These are phyloP conservation scores for Anisodus acutangulus DNA, from an alignment of 257 asterid genomes.

Conservation along the genomic window DNA sequence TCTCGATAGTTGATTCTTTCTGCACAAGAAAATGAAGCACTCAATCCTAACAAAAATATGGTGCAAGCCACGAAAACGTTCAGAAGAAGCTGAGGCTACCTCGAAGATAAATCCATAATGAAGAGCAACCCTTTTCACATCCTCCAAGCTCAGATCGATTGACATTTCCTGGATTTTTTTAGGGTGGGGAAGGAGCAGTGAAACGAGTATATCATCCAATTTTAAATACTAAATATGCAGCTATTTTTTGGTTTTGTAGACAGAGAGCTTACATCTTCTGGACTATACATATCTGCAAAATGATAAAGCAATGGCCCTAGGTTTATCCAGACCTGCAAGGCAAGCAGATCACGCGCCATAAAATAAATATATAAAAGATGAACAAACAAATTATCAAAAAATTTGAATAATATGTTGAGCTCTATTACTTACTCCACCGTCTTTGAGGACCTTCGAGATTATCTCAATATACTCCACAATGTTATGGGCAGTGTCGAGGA, in stretches of 20 bases:
- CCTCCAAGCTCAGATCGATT: conserved; percentile 94
- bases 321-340: conserved; percentile 88
- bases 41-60: conserved; percentile 12
- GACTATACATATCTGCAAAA: conserved; percentile 81
- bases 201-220: conserved; percentile 24
- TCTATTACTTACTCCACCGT: conserved; percentile 79
- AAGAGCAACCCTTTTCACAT: conserved; percentile 79
- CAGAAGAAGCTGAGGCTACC: conserved; percentile 48
- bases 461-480: conserved; percentile 87
- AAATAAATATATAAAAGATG: conserved; percentile 36
- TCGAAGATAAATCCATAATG: conserved; percentile 82
- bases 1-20: conserved; percentile 77
- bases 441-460: conserved; percentile 83
- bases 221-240: not conserved
- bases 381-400: not conserved
- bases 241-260: conserved; percentile 8
- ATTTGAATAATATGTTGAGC: conserved; percentile 29
- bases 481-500: conserved; percentile 98
- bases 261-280: conserved; percentile 71
- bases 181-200: conserved; percentile 31
- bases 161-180: conserved; percentile 77
- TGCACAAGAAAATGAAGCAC: conserved; percentile 40
- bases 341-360: not conserved
- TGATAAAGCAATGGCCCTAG: conserved; percentile 95
- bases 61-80: not conserved